Conservation (phyloP, 495 filamentous ascomycete genomes). For the Talaromyces adpressus region DNA sequence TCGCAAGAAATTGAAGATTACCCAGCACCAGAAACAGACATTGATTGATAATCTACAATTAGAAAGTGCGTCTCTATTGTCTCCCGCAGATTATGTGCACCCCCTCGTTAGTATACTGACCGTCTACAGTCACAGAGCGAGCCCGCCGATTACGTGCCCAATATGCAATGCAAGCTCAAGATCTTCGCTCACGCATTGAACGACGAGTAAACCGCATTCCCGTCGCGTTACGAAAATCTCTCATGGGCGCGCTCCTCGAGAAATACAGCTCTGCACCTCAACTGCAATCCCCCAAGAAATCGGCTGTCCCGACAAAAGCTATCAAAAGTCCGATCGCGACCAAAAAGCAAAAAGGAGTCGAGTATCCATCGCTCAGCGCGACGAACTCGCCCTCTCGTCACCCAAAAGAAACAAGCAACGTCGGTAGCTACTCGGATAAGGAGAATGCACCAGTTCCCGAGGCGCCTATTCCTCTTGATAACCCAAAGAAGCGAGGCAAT, state of each 20-base stretch:
- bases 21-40: conserved; percentile 74
- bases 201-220: conserved; percentile 94
- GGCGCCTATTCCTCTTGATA: conserved; percentile 35
- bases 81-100: background rate
- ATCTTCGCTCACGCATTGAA: conserved; percentile 79
- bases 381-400: conserved; percentile 11
- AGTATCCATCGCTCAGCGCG: conserved; percentile 12
- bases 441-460: conserved; percentile 56
- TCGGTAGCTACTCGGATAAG: conserved; percentile 64
- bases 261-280: conserved; percentile 37
- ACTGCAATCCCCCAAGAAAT: conserved; percentile 23
- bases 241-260: conserved; percentile 73
- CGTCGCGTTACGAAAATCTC: conserved; percentile 65
- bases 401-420: conserved; percentile 41
- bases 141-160: conserved; percentile 85
- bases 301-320: conserved; percentile 23
- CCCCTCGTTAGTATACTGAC: background rate
- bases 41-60: conserved; percentile 89
- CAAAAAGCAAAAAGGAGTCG: conserved; percentile 10
- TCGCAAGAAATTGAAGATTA: conserved; percentile 59
- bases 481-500: conserved; percentile 55
- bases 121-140: conserved; percentile 71
- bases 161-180: conserved; percentile 80
- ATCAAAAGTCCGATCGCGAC: conserved; percentile 21
- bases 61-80: conserved; percentile 54